phyloP scores from a whole-genome alignment of 2,329 filamentous ascomycete genomes.

The Westerdykella sp. region DNA sequence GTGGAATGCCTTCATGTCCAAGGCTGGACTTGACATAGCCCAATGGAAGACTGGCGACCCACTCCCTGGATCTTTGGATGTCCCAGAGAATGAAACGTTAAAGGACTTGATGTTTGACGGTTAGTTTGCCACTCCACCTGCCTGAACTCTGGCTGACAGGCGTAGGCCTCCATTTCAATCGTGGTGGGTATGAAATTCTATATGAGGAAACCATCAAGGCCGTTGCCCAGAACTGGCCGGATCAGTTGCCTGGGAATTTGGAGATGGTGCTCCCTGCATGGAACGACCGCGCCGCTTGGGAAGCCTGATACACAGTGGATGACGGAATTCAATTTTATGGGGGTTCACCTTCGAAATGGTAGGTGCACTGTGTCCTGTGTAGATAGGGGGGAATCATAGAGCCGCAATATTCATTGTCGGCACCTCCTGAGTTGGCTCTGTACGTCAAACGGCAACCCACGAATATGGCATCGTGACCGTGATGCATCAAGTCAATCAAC shows the following conservation, averaged over 20 bases:
- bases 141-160: conserved; percentile 7
- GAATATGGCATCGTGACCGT: no score
- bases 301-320: conserved; percentile 9
- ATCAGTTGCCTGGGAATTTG: conserved; percentile 48
- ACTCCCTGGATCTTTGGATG: conserved; percentile 52
- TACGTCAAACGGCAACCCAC: no score
- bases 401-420: no score
- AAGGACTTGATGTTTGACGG: conserved; percentile 52
- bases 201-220: conserved; percentile 49
- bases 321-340: no score
- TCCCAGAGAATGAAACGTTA: conserved; percentile 52
- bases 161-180: conserved; percentile 53
- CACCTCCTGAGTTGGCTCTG: no score
- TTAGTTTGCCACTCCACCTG: conserved; percentile 25
- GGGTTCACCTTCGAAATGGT: no score
- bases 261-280: conserved; percentile 51
- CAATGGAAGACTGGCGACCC: conserved; percentile 39
- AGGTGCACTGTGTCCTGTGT: no score
- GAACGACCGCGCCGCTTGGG: conserved; percentile 38
- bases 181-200: conserved; percentile 51
- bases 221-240: conserved; percentile 49
- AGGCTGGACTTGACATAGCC: conserved; percentile 45
- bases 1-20: conserved; percentile 69
- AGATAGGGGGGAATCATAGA: no score
- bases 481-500: no score